phyloP scores from a whole-genome alignment of 306 rosid genomes.

The Corylus avellana region DNA sequence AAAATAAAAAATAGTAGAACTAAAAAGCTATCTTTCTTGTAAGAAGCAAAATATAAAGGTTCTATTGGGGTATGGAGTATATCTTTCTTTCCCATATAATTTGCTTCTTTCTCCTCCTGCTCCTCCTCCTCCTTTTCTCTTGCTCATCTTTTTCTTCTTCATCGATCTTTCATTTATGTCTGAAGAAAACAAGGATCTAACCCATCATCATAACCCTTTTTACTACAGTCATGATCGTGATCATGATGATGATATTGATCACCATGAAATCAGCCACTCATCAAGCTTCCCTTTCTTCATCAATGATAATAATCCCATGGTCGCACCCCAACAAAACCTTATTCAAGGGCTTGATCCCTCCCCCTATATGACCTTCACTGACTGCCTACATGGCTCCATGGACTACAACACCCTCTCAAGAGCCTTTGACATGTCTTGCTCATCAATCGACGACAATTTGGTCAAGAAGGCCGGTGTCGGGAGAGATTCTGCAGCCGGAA shows the following conservation, averaged over 20 bases:
- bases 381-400: slow-evolving; percentile 68
- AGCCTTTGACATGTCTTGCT: slow-evolving; percentile 86
- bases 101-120: not conserved
- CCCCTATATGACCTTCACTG: slow-evolving; percentile 61
- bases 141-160: not conserved
- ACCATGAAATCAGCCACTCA: slow-evolving; percentile 43
- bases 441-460: slow-evolving; percentile 49
- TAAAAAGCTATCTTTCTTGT: slow-evolving; percentile 45
- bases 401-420: slow-evolving; percentile 71
- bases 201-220: slow-evolving; percentile 51
- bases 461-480: slow-evolving; percentile 30
- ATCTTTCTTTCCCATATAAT: slow-evolving; percentile 6
- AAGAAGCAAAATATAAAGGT: slow-evolving; percentile 38
- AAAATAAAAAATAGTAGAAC: slow-evolving; percentile 1
- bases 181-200: slow-evolving; percentile 36
- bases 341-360: slow-evolving; percentile 49
- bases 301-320: slow-evolving; percentile 22
- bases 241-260: not conserved
- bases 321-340: slow-evolving; percentile 30
- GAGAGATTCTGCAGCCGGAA: slow-evolving; percentile 20
- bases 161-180: slow-evolving; percentile 44
- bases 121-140: not conserved
- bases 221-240: slow-evolving; percentile 31
- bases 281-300: slow-evolving; percentile 43
- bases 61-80: slow-evolving; percentile 19